Evolutionary conservation across 768 basidiomycete species (phyloP).

Genomic region (Termitomyces sp.): DNA sequence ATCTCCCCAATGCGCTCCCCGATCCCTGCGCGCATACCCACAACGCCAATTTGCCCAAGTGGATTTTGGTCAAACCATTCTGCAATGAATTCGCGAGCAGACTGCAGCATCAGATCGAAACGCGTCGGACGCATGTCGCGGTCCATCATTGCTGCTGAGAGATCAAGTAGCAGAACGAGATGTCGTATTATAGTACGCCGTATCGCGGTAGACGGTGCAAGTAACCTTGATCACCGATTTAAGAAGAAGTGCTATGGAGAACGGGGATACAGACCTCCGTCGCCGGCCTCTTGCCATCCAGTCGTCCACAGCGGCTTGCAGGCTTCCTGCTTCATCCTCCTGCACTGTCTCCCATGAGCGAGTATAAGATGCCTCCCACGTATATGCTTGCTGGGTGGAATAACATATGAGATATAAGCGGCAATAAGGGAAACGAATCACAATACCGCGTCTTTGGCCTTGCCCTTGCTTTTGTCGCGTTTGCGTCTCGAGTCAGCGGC

Average conservation of each 20-base stretch:
- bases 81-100: constrained; percentile 83
- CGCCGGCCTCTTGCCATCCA: constrained; percentile 82
- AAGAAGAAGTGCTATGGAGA: constrained; percentile 1
- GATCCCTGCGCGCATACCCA: constrained; percentile 87
- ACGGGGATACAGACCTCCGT: constrained; percentile 51
- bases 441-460: constrained; percentile 47
- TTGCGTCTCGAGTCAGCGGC: constrained; percentile 13
- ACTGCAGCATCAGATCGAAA: constrained; percentile 87
- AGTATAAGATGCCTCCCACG: constrained; percentile 94
- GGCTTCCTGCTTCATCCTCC: constrained; percentile 90
- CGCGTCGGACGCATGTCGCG: constrained; percentile 94
- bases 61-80: constrained; percentile 99
- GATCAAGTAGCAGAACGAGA: constrained; percentile 85
- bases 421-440: not conserved
- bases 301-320: constrained; percentile 87
- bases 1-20: constrained; percentile 90
- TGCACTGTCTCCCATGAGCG: constrained; percentile 97
- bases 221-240: constrained; percentile 40
- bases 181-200: constrained; percentile 96
- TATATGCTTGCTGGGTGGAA: constrained; percentile 65
- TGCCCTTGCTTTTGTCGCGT: constrained; percentile 44
- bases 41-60: constrained; percentile 91
- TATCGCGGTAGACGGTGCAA: constrained; percentile 81
- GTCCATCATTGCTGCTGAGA: constrained; percentile 90
- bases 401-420: constrained; percentile 1